phyloP scores from a whole-genome alignment of 805 yeast species.

The Kuraishia piskuri region DNA sequence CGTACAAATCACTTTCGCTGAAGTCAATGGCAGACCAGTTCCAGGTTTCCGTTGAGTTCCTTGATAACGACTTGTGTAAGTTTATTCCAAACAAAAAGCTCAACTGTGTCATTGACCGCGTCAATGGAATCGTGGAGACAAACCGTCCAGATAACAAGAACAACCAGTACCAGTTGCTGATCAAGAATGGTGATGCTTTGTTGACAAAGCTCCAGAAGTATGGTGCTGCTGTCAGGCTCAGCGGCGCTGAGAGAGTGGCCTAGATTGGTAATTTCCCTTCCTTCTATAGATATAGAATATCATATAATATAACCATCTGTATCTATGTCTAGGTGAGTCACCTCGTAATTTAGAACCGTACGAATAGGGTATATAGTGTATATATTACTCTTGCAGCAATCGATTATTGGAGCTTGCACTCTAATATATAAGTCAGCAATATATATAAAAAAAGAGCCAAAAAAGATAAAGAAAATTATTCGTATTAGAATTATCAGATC shows the following conservation, averaged over 20 bases:
- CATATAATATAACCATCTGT: neutral
- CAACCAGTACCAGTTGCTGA: slow-evolving; percentile 79
- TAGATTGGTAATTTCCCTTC: neutral
- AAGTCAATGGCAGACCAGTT: slow-evolving; percentile 92
- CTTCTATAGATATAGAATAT: slow-evolving; percentile 2
- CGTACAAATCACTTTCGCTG: slow-evolving; percentile 83
- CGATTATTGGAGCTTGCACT: neutral
- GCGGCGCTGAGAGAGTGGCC: slow-evolving; percentile 73
- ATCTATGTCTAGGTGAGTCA: no score
- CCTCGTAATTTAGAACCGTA: no score
- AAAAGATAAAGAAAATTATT: neutral
- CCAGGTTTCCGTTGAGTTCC: slow-evolving; percentile 79
- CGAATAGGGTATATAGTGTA: no score
- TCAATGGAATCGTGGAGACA: slow-evolving; percentile 90
- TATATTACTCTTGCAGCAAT: neutral
- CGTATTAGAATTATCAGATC: no score
- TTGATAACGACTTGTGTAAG: slow-evolving; percentile 80
- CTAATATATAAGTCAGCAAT: no score
- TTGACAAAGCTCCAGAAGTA: slow-evolving; percentile 93
- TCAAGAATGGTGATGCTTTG: slow-evolving; percentile 87
- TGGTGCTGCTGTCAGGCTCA: slow-evolving; percentile 92
- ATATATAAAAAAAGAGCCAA: no score
- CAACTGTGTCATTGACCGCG: slow-evolving; percentile 93
- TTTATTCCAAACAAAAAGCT: slow-evolving; percentile 90
- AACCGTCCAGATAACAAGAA: slow-evolving; percentile 95